Evolutionary conservation across 371 early-diverging fungal species (phyloP), one percentile per base, ranked within the genome.

Genomic region (Mortierella sp.): DNA sequence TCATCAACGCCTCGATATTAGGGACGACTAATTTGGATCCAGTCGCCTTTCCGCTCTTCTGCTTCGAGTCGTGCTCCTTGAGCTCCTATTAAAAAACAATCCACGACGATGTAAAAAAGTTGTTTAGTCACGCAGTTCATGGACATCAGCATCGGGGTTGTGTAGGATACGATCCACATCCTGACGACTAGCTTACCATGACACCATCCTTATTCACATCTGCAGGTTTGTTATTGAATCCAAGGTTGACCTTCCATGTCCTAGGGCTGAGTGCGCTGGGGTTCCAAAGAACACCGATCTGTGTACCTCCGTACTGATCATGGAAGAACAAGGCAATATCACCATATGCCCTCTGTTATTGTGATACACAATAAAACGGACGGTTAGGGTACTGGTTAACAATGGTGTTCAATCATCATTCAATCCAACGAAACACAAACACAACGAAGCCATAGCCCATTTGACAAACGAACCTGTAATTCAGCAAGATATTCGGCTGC

Each of bases 271-370:
- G 69, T 0, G 71, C 58, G 9, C 61, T 31, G 1, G 88, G 89
- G 61, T 91, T 88, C 89, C 90, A 92, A 1, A 93, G 87, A 18
- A 94, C 81, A 6, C 87, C 93, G 50, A 95, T 82, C 31, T 81
- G 80, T 54, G 89, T 88, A 41, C 95, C 94, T 34, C 95, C 95
- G 54, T 91, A 92, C 41, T 80, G 72, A 67, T 94, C 91, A 67
- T 89, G 78, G 82, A 93, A 95, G 47, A 93, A 87, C 61, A 88
- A 56, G 19, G 90, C 78, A 5, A 82, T 74, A 24, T 87, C 78
- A 1, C 86, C 86, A 73, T 81, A 89, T 14, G 82, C 54, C 12
- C 61, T 67, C 82, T 83, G 65, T 42, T 19, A 42, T 28, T 38
- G 50, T 50, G n/a, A 34, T 34, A 7, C 34, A 34, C 10, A 34